phyloP scores from a whole-genome alignment of 2,329 filamentous ascomycete species.

The Aspergillaceae sp. region DNA sequence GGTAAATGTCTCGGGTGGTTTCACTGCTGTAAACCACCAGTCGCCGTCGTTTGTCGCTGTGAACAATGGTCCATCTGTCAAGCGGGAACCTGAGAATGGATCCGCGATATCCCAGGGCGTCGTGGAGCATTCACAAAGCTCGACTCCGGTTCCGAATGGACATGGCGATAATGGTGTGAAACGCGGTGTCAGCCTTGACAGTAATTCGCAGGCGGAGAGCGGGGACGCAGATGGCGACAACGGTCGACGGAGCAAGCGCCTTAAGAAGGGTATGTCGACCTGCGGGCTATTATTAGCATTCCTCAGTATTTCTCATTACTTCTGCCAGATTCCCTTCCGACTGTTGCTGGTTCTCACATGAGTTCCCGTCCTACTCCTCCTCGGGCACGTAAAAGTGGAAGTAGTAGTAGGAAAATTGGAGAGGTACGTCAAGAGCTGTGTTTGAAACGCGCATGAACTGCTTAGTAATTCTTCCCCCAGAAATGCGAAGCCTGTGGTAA shows the following conservation, averaged over 20 bases:
- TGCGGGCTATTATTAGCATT: constrained; percentile 31
- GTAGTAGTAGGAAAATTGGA: constrained; percentile 48
- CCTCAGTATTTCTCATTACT: neutral
- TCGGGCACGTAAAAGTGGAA: constrained; percentile 47
- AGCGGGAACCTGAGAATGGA: constrained; percentile 47
- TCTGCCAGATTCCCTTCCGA: constrained; percentile 46
- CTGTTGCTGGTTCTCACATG: constrained; percentile 94
- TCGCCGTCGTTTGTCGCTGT: constrained; percentile 37
- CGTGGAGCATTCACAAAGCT: constrained; percentile 56
- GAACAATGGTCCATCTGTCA: constrained; percentile 33
- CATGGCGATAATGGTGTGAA: constrained; percentile 56
- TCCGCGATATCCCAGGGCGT: constrained; percentile 55
- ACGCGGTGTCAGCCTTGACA: constrained; percentile 61
- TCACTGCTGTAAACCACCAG: constrained; percentile 53
- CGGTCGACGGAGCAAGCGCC: constrained; percentile 79
- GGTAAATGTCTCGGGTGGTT: constrained; percentile 55
- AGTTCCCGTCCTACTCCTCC: constrained; percentile 70
- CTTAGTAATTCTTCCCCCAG: constrained; percentile 36
- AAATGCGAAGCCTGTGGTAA: constrained; percentile 83
- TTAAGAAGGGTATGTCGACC: constrained; percentile 63
- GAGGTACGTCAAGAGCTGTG: constrained; percentile 39
- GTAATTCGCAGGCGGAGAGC: constrained; percentile 34
- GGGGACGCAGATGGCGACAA: constrained; percentile 50
- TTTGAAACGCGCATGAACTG: constrained; percentile 6
- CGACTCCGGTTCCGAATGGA: constrained; percentile 46